phyloP scores from a whole-genome alignment of 2,329 filamentous ascomycete genomes.

The Colletotrichum scovillei region DNA sequence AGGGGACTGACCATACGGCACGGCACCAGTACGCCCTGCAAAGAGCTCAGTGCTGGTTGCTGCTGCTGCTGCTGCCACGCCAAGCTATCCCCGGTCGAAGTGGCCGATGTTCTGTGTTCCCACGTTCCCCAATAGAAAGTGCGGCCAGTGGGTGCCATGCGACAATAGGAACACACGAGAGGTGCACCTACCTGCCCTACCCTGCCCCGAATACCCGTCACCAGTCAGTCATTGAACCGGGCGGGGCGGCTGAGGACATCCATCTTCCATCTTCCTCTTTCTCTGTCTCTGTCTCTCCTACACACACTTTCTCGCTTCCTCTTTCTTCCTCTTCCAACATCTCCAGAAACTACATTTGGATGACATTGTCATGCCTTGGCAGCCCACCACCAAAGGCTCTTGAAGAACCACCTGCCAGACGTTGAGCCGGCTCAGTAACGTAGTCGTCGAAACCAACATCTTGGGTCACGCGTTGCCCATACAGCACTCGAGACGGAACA shows the following conservation, averaged over 20 bases:
- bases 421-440: background rate
- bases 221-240: constrained; percentile 5
- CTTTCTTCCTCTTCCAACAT: background rate
- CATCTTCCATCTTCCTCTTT: background rate
- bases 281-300: background rate
- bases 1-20: constrained; percentile 1
- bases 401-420: background rate
- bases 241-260: constrained; percentile 18
- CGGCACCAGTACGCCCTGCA: constrained; percentile 10
- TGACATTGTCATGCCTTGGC: background rate
- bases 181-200: constrained; percentile 21
- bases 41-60: background rate
- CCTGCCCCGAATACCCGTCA: constrained; percentile 18
- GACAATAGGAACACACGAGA: constrained; percentile 28
- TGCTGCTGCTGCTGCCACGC: constrained; percentile 1
- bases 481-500: constrained; percentile 2
- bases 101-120: constrained; percentile 19
- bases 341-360: background rate
- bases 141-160: constrained; percentile 21
- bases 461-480: constrained; percentile 15
- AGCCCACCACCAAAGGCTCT: background rate
- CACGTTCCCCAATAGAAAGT: constrained; percentile 23
- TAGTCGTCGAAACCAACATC: constrained; percentile 11
- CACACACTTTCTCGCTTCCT: background rate
- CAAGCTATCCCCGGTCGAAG: constrained; percentile 19